Percentiles rank a stretch among this genome's conserved stretches.
phyloP scores from a whole-genome alignment of 2,329 filamentous ascomycete species.

The Pseudogymnoascus destructans region DNA sequence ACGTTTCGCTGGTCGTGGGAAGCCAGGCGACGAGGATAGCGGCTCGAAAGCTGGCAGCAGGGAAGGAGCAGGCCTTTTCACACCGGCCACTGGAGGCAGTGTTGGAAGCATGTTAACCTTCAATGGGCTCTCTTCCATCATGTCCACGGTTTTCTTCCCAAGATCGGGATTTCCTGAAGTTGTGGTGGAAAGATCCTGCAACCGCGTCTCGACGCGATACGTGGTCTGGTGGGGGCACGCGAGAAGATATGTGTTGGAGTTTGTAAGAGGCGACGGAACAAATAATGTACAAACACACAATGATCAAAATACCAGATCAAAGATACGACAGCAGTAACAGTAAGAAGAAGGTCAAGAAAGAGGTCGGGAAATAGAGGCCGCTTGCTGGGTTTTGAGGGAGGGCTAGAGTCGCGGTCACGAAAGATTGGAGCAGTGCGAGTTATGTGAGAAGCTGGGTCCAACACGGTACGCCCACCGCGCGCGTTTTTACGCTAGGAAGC shows the following conservation, averaged over 20 bases:
- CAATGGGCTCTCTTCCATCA: slow-evolving; percentile 27
- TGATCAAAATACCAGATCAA: slow-evolving; percentile 3
- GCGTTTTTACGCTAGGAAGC: slow-evolving; percentile 9
- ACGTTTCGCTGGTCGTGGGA: slow-evolving; percentile 57
- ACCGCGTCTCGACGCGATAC: slow-evolving; percentile 7
- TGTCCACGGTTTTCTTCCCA: slow-evolving; percentile 16
- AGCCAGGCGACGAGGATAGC: slow-evolving; percentile 61
- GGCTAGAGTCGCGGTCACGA: slow-evolving; percentile 9
- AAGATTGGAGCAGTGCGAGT: slow-evolving; percentile 3
- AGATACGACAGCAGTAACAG: background rate
- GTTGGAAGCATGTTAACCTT: slow-evolving; percentile 22
- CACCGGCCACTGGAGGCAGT: slow-evolving; percentile 29
- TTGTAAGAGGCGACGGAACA: background rate
- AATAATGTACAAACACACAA: background rate
- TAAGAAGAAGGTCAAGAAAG: background rate
- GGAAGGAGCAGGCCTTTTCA: slow-evolving; percentile 51
- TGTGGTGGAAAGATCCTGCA: slow-evolving; percentile 8
- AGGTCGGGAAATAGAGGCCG: slow-evolving; percentile 4
- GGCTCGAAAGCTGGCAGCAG: slow-evolving; percentile 70
- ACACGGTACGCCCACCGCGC: slow-evolving; percentile 8
- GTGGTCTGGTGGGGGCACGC: background rate
- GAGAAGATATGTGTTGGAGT: slow-evolving; percentile 3
- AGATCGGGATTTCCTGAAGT: background rate
- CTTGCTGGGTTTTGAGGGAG: slow-evolving; percentile 7
- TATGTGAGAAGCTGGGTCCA: slow-evolving; percentile 9